Base-by-base conservation (phyloP, 805 yeast species). In the Metschnikowia picachoensis region DNA sequence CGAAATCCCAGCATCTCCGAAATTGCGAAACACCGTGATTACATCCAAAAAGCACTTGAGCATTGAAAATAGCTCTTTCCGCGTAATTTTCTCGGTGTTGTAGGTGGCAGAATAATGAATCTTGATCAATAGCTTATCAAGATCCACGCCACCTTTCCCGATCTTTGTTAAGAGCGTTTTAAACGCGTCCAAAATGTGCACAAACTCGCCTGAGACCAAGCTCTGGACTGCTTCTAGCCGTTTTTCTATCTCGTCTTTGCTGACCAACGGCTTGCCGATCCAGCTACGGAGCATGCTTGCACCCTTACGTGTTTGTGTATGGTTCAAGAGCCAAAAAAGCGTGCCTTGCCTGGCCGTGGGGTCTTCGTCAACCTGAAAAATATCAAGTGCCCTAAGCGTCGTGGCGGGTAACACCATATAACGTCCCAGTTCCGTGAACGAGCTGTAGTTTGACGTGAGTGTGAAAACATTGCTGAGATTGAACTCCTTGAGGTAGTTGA, bases 281-380 rank as follows among this genome's bases (percentile, higher is more conserved):
- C 99, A 94, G 33, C 76, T 68, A 28, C 74, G 71, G 12, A 94
- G 61, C 48, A 79, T 56, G 44, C 96, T 65, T 37, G 72, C 76
- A 0, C 99, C 99, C 62, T 84, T 85, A 28, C 76, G 72, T 0
- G 98, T 87, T 30, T 79, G 67, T 0, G 98, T 87, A 53, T 85
- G 90, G 60, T 92, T 86, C 49, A 94, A 55, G 2, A 88, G 68
- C 90, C 95, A 87, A 13, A 87, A 61, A 12, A 92, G 66, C 0
- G 96, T 80, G 0, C 97, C 98, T 30, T 72, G 65, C 8, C 69
- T 70, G 4, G 73, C 66, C 11, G 67, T 61, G 13, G 63, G 57
- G 50, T 81, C 81, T 0, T 94, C 80, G 3, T 74, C 66, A 56
- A 87, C 87, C 16, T 70, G 68, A 57, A 87, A 88, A 1, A 94